Evolutionary conservation across 2,329 filamentous ascomycete genomes (phyloP), one percentile per base, ranked within the genome.

Genomic region (Trichophyton schoenleinii): DNA sequence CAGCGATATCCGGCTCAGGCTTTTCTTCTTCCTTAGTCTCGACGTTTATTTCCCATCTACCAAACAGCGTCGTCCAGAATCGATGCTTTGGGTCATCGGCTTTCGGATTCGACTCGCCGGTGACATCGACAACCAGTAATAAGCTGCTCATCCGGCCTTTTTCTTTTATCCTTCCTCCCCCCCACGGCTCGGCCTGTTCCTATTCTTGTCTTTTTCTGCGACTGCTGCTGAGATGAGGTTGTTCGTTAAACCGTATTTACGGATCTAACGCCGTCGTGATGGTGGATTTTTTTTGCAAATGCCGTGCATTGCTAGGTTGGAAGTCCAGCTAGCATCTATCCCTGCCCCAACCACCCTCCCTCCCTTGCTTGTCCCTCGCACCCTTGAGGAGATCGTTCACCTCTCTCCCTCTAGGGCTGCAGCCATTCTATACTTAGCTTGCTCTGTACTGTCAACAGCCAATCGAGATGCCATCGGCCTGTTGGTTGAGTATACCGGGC

Each of bases 21-120:
- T 48, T 48, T 48, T 48, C 44, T 48, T 48, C 18, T 48, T 48
- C 44, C 49, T 53, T 53, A 53, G 49, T 53, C 49, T 53, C 49
- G 49, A 53, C 49, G 49, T 53, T 25, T 53, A 53, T 13, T 53
- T 13, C 22, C 13, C 22, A 2, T 20, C 20, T 6, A 15, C 22
- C 11, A 25, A 31, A 25, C 49, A 31, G 13, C 15, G 6, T 44
- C 41, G 15, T 38, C 9, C 34, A 38, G 34, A 38, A 9, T 38
- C 34, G 34, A 38, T 38, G 9, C 34, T 9, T 38, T 38, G 34
- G 34, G 34, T 53, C 15, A n/a, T 53, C 22, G 28, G 22, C 49
- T 53, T 53, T 48, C 44, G 44, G 44, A 8, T 48, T 48, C 44
- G 44, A 48, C 44, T 48, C 20, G 18, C 44, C 44, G 44, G 44